phyloP scores from a whole-genome alignment of 352 stramenopile species.

The Phytophthora ohioensis region DNA sequence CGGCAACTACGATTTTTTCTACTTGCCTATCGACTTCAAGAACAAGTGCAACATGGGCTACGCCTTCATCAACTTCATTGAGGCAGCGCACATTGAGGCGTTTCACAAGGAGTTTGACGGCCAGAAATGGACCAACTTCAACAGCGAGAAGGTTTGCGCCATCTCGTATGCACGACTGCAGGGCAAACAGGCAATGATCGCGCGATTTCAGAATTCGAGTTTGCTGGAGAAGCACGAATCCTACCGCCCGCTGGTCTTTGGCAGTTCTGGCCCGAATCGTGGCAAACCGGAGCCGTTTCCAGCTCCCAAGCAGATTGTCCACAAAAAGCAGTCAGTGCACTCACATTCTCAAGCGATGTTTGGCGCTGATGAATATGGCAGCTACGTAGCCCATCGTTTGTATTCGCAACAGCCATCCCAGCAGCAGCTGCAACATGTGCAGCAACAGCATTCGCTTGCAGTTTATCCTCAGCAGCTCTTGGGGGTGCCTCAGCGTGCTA shows the following conservation, averaged over 20 bases:
- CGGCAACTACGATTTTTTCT: slow-evolving; percentile 99
- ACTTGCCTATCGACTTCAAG: slow-evolving; percentile 99
- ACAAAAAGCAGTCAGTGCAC: slow-evolving; percentile 52
- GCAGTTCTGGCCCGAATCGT: slow-evolving; percentile 74
- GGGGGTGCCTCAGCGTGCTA: slow-evolving; percentile 35
- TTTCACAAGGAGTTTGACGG: slow-evolving; percentile 89
- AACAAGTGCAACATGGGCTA: slow-evolving; percentile 99
- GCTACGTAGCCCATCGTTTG: slow-evolving; percentile 39
- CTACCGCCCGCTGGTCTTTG: slow-evolving; percentile 93
- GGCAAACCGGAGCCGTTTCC: slow-evolving; percentile 78
- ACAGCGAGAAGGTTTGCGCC: slow-evolving; percentile 99
- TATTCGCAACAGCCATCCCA: slow-evolving; percentile 34
- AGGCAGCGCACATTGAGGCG: slow-evolving; percentile 74
- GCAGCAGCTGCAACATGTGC: slow-evolving; percentile 41
- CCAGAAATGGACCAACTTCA: slow-evolving; percentile 98
- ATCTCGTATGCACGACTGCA: slow-evolving; percentile 99
- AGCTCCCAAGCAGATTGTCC: slow-evolving; percentile 56
- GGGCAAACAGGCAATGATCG: slow-evolving; percentile 98
- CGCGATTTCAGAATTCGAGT: slow-evolving; percentile 98
- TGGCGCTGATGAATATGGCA: slow-evolving; percentile 42
- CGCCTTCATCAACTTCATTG: slow-evolving; percentile 99
- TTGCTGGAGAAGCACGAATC: slow-evolving; percentile 94
- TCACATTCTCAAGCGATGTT: slow-evolving; percentile 38
- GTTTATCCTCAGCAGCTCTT: slow-evolving; percentile 43
- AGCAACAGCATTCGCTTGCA: slow-evolving; percentile 43